Base-by-base conservation (phyloP, 1,284 basidiomycete species). In the Malassezia arunalokei region DNA sequence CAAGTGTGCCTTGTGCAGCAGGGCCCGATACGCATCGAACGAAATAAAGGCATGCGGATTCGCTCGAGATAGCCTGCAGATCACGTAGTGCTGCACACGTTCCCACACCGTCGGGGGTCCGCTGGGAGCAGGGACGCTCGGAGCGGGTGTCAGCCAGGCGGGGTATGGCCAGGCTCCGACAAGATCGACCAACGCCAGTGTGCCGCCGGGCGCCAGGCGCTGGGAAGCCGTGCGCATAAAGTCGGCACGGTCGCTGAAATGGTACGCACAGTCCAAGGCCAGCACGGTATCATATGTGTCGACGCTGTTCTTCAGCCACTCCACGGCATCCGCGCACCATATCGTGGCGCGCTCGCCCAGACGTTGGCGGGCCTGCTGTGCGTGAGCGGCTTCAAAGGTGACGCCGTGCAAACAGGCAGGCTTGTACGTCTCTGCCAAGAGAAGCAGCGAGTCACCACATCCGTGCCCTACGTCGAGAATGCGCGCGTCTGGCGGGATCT, bases 181-280 rank as follows among this genome's bases (percentile, higher is more conserved):
- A 38, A 71, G 42, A 49, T 73, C 70, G 6, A 65, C 56, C 7
- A 71, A 57, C 4, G 60, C 67, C 2, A 73, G 51, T 15, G 27
- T 49, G 7, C 70, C 70, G 5, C 65, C 66, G 0, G 59, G 55
- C 1, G 37, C 51, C 38, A 73, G 54, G 2, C 56, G 29, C 30
- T 35, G 12, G n/a, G 46, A 48, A 3, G 62, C 63, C 3, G 54
- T 44, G 28, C 46, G 47, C 39, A 73, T 57, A 37, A 66, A 71
- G 11, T 56, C 49, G 7, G 57, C 37, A 6, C 68, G 53, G 29
- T 55, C 43, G 30, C 47, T 44, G 46, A 72, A 72, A 52, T 73
- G 70, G 54, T 66, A 73, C 8, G 66, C 66, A 54, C 68, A 73
- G 54, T 73, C 70, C 3, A 71, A 60, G 1, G 68, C 70, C 3